Conservation (phyloP, 2,329 filamentous ascomycete species). For the Ascosphaera apis region DNA sequence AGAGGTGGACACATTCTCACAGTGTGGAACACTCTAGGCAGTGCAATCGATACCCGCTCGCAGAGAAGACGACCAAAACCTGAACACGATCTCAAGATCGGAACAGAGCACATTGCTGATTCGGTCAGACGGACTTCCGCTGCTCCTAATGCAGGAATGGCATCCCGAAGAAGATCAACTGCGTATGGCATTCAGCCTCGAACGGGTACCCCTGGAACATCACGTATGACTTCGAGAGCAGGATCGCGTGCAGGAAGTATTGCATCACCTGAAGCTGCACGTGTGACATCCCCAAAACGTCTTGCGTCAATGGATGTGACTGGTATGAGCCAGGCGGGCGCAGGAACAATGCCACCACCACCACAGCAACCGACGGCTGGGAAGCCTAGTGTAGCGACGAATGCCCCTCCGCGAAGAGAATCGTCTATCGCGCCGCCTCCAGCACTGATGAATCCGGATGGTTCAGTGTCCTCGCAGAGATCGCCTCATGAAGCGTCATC, state of each 20-base stretch:
- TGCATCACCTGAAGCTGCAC: background rate
- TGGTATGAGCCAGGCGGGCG: background rate
- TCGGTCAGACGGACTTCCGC: background rate
- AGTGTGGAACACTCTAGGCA: background rate
- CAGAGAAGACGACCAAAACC: background rate
- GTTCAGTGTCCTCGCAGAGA: background rate
- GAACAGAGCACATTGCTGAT: background rate
- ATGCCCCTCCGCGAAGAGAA: background rate
- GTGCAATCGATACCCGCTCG: background rate
- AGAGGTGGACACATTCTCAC: background rate
- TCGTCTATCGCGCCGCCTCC: background rate
- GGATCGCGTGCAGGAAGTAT: background rate
- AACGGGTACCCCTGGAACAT: slow-evolving; percentile 5
- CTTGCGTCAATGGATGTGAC: background rate
- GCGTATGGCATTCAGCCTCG: slow-evolving; percentile 12
- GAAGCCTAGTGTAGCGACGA: background rate
- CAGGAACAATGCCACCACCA: background rate
- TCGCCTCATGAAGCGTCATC: too few species aligned
- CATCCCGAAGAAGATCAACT: slow-evolving; percentile 25
- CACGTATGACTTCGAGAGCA: background rate
- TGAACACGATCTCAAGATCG: background rate
- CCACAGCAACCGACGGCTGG: too few species aligned
- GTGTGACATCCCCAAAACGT: background rate
- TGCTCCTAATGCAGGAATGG: background rate
- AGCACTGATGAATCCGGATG: background rate